Base-by-base conservation (phyloP, 164 flowering plant genomes). In the Stephania cephalantha region DNA sequence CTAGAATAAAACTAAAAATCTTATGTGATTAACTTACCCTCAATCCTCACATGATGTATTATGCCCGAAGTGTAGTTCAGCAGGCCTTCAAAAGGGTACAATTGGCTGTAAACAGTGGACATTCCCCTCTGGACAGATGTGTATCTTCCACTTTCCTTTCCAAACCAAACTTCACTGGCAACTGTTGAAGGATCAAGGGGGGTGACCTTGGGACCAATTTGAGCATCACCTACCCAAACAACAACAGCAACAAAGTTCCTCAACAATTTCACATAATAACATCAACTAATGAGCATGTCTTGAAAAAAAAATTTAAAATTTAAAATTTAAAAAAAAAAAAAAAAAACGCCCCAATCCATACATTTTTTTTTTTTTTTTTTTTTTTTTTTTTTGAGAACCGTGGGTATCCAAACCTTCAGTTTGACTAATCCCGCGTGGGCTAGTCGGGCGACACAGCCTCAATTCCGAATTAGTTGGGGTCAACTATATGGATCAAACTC, bases 1-100 rank as follows among this genome's bases (percentile, higher is more conserved):
- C 42, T 12, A 42, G 25, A 35, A 18, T 17, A 30, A 29, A 7
- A 25, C 25, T 44, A 69, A 18, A 46, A 44, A 22, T 44, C 48
- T 15, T 44, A 25, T 20, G 15, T 13, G 42, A 18, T 67, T 69
- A 53, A 25, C 7, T 74, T 83, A 91, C 98, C 97, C 75, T 90
- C 83, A 76, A 94, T 77, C 76, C 76, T 85, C 35, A 91, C 98
- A 83, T 92, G 98, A 82, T 94, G 98, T 82, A 94, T 90, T 78
- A 92, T 91, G 69, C 90, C 96, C 5, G 98, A 94, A 12, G 98
- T 91, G 78, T 94, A 94, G 79, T 94, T 94, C 81, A 80, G 69
- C 70, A 94, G 92, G 9, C 91, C 97, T 65, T 84, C 85, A 75
- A 88, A 94, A 18, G 97, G 98, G 71, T 94, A 94, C 78, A 90